phyloP scores from a whole-genome alignment of 176 grass and related monocot species.

The Triticum aestivum region DNA sequence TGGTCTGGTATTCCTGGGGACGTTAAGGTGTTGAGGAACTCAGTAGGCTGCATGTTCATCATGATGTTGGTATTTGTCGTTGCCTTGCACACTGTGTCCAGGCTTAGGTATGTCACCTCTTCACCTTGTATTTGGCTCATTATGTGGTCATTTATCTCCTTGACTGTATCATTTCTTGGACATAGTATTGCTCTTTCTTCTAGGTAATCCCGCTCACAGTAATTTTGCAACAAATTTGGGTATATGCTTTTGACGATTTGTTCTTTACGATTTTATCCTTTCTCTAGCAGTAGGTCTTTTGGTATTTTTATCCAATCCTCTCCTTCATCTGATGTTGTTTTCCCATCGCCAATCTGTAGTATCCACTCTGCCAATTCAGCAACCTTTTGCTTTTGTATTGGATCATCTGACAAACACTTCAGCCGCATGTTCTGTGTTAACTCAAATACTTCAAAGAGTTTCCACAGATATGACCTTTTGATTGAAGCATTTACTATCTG shows the following conservation, averaged over 20 bases:
- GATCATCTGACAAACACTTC: background rate
- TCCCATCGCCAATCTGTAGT: background rate
- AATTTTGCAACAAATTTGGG: background rate
- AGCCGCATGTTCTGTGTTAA: background rate
- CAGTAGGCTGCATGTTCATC: background rate
- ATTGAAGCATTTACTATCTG: too few relatives aligned
- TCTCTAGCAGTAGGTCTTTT: background rate
- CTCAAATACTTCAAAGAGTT: background rate
- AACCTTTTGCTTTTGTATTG: background rate
- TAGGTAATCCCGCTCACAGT: background rate
- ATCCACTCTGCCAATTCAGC: background rate
- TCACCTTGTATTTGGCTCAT: background rate
- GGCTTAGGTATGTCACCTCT: background rate
- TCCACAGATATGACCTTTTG: too few relatives aligned
- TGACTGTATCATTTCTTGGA: background rate
- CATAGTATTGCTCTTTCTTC: constrained; percentile 5
- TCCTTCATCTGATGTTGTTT: background rate
- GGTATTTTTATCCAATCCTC: background rate
- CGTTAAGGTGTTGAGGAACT: background rate
- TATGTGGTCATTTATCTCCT: background rate
- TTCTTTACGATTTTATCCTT: background rate
- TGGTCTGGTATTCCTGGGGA: background rate
- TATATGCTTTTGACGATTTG: background rate
- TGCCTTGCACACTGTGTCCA: background rate
- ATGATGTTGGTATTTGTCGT: background rate